These are phyloP conservation scores for Pseudogymnoascus sp. DNA, from an alignment of 2,329 filamentous ascomycete species.

Conservation along the genomic window DNA sequence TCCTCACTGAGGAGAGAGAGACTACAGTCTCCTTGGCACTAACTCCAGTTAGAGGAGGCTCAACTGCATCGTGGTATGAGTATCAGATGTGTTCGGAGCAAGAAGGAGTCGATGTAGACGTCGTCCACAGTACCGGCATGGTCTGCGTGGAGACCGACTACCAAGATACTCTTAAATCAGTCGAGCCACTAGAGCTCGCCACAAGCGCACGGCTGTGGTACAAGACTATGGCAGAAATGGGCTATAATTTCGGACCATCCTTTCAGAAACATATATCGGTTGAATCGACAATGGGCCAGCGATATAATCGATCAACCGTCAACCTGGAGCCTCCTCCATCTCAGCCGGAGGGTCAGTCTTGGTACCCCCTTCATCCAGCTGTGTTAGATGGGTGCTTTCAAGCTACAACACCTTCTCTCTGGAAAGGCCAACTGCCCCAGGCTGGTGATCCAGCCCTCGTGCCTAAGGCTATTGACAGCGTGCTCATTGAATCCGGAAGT, in stretches of 20 bases:
- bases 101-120: conserved; percentile 20
- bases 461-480: conserved; percentile 18
- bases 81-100: conserved; percentile 24
- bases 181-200: conserved; percentile 7
- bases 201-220: conserved; percentile 12
- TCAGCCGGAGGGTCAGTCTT: conserved; percentile 20
- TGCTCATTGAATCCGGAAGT: conserved; percentile 17
- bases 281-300: conserved; percentile 16
- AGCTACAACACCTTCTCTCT: conserved; percentile 20
- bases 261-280: conserved; percentile 15
- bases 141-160: not conserved
- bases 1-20: conserved; percentile 16
- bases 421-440: conserved; percentile 15
- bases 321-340: conserved; percentile 15
- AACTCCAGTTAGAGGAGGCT: not conserved
- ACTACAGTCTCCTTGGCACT: not conserved
- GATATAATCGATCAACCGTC: conserved; percentile 16
- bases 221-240: conserved; percentile 13
- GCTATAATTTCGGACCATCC: conserved; percentile 16
- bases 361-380: conserved; percentile 30
- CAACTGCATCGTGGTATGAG: conserved; percentile 19
- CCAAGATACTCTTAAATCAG: not conserved
- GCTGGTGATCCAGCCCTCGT: conserved; percentile 18
- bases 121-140: conserved; percentile 22
- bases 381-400: conserved; percentile 28